Base-by-base conservation (phyloP, 345 rosid species). In the Aethionema arabicum region DNA sequence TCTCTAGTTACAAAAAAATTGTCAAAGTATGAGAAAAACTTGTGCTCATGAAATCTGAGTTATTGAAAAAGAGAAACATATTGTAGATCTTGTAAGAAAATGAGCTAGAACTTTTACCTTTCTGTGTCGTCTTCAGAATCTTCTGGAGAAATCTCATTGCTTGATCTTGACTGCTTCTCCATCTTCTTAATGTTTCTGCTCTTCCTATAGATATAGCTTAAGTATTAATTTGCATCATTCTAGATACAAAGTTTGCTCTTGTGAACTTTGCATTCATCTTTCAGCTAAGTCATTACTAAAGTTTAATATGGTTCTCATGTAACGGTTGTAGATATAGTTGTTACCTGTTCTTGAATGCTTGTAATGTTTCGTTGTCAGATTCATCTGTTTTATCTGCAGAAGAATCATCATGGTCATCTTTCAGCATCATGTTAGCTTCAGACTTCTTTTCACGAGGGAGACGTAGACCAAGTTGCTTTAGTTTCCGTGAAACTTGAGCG, bases 391-490 rank as follows among this genome's bases (percentile, higher is more conserved):
- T 73, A 55, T 72, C 73, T 41, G 36, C 61, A 44, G 82, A 63
- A 47, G 69, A 63, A 16, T 73, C 80, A 52, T 58, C 61, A 27
- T 42, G 72, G 55, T 76, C 83, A 37, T 88, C 87, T 69, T 81
- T 77, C 71, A 78, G 57, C 67, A 63, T 73, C 77, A 71, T 60
- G 67, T 60, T 54, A 14, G 64, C 78, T 71, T 82, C 15, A 39
- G 79, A 63, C 56, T 39, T 79, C 73, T 78, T 80, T 52, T 60
- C 63, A 52, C 31, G 70, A 50, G 83, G 82, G 66, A 70, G 73
- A 61, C 13, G 70, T 47, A 92, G 68, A 47, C 95, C 96, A 32
- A 93, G 91, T 79, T 90, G 95, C 78, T 83, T 89, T 46, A 92
- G 80, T 67, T 82, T 82, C 57, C 86, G 84, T 35, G 95, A 78